phyloP scores from a whole-genome alignment of 441 rosid species.

The Capsella rubella region DNA sequence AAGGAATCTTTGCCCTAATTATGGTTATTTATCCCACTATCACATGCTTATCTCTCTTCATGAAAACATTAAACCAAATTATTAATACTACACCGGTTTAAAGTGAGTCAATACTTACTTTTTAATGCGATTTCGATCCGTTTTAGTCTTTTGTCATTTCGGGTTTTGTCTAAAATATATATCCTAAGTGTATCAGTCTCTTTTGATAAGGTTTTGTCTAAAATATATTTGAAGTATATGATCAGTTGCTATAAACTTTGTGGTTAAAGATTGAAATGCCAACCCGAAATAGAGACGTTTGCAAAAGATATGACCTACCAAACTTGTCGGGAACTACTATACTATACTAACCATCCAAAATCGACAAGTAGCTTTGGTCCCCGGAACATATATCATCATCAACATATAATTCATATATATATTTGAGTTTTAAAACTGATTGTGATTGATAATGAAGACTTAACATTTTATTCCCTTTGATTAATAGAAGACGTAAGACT shows the following conservation, averaged over 20 bases:
- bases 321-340: slow-evolving; percentile 31
- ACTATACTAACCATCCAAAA: slow-evolving; percentile 34
- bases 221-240: neutral
- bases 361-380: slow-evolving; percentile 31
- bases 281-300: slow-evolving; percentile 21
- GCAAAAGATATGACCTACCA: slow-evolving; percentile 28
- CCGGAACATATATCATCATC: neutral
- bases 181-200: slow-evolving; percentile 12
- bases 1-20: slow-evolving; percentile 49
- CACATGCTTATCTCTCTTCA: slow-evolving; percentile 33
- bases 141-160: neutral
- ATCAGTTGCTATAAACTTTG: neutral
- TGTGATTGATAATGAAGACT: slow-evolving; percentile 23
- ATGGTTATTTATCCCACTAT: slow-evolving; percentile 20
- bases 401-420: neutral
- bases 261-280: neutral
- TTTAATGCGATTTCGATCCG: neutral
- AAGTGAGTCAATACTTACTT: neutral
- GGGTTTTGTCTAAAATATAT: neutral
- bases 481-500: neutral
- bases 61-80: slow-evolving; percentile 26
- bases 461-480: slow-evolving; percentile 23
- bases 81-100: neutral
- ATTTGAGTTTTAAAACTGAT: neutral
- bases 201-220: neutral